A percentile compares a stretch with the other conserved stretches of the same genome.
Evolutionary conservation across 306 rosid genomes (phyloP).

Genomic region (Fragaria iinumae): DNA sequence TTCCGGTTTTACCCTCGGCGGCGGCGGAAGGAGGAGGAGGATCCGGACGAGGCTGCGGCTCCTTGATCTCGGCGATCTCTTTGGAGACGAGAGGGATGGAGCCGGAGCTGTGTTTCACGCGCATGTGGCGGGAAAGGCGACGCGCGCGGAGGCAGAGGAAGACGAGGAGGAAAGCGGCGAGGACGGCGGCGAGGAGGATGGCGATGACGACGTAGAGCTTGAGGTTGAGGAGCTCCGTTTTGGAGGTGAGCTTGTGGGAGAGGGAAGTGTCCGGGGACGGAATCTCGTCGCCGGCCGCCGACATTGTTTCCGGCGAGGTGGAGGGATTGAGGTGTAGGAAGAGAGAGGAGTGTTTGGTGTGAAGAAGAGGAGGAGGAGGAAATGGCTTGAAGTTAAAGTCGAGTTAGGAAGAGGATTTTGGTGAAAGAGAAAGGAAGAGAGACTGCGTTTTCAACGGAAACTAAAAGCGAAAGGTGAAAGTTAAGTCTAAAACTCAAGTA

Average conservation of each 20-base stretch:
- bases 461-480: constrained; percentile 23
- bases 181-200: constrained; percentile 28
- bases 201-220: constrained; percentile 53
- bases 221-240: constrained; percentile 36
- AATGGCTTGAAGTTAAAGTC: constrained; percentile 9
- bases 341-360: constrained; percentile 26
- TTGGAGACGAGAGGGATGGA: constrained; percentile 69
- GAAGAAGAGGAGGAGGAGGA: constrained; percentile 8
- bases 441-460: constrained; percentile 58
- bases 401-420: constrained; percentile 7
- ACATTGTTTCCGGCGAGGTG: constrained; percentile 46
- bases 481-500: neutral
- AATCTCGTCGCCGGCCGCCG: constrained; percentile 17
- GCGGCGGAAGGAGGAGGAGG: constrained; percentile 27
- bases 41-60: neutral
- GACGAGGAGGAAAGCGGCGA: constrained; percentile 41
- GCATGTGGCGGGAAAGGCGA: constrained; percentile 33
- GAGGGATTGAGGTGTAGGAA: neutral
- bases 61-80: constrained; percentile 69
- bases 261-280: constrained; percentile 30
- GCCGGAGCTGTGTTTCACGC: constrained; percentile 75
- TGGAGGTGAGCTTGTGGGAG: constrained; percentile 38
- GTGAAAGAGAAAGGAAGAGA: neutral
- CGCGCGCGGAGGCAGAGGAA: constrained; percentile 49
- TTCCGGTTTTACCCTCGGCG: constrained; percentile 33